phyloP scores from a whole-genome alignment of 495 filamentous ascomycete species.

The Aspergillus taichungensis region DNA sequence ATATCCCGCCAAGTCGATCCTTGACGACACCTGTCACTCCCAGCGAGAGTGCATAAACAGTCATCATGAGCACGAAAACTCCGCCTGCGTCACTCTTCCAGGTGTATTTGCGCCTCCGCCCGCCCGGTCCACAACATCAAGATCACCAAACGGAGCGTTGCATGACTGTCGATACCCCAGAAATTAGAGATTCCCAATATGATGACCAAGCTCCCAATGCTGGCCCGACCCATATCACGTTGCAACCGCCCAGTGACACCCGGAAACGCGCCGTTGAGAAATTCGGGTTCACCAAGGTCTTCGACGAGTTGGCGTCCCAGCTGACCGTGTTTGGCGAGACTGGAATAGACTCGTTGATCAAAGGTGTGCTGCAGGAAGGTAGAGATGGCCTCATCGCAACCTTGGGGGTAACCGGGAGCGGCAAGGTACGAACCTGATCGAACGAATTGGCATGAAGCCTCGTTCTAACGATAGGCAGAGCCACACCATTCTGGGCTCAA shows the following conservation, averaged over 20 bases:
- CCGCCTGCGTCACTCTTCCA: slow-evolving; percentile 66
- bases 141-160: slow-evolving; percentile 55
- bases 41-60: slow-evolving; percentile 9
- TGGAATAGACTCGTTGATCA: slow-evolving; percentile 63
- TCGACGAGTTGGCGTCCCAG: slow-evolving; percentile 76
- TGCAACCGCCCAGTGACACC: slow-evolving; percentile 71
- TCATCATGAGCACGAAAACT: slow-evolving; percentile 33
- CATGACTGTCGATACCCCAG: slow-evolving; percentile 60
- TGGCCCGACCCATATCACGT: slow-evolving; percentile 70
- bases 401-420: slow-evolving; percentile 88
- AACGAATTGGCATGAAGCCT: slow-evolving; percentile 4
- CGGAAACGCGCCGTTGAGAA: slow-evolving; percentile 82
- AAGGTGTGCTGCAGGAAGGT: slow-evolving; percentile 70
- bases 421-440: slow-evolving; percentile 58
- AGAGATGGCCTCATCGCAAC: slow-evolving; percentile 88
- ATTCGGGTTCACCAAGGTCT: slow-evolving; percentile 90
- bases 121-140: slow-evolving; percentile 41
- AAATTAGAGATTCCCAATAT: slow-evolving; percentile 8
- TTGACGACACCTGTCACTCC: background rate
- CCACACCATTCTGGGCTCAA: slow-evolving; percentile 92
- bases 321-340: slow-evolving; percentile 82
- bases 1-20: no score
- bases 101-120: slow-evolving; percentile 85
- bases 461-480: slow-evolving; percentile 47
- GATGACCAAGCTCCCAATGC: slow-evolving; percentile 26